Percentiles rank a stretch among this genome's conserved stretches.
Conservation (phyloP, 2,329 filamentous ascomycete genomes). For the Botrytis deweyae region DNA sequence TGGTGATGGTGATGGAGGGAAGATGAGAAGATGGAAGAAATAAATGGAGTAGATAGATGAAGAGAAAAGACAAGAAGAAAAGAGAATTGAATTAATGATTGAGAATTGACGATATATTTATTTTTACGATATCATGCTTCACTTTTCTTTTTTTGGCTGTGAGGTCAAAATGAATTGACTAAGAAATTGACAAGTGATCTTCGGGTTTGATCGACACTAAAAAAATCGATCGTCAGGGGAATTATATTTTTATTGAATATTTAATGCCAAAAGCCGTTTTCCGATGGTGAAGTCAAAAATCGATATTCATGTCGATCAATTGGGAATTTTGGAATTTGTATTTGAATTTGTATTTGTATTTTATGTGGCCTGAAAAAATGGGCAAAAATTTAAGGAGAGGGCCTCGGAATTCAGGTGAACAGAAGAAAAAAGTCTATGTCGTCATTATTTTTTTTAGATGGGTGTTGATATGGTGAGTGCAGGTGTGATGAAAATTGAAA, state of each 20-base stretch:
- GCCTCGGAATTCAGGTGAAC: too few species aligned
- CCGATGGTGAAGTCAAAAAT: background rate
- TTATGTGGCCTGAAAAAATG: too few species aligned
- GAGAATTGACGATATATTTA: background rate
- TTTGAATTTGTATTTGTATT: too few species aligned
- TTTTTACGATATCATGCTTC: background rate
- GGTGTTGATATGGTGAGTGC: background rate
- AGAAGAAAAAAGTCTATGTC: background rate
- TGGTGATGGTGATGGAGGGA: background rate
- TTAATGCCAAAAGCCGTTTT: background rate
- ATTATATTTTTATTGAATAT: background rate
- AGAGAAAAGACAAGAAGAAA: background rate
- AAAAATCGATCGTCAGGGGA: background rate
- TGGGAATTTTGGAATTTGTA: background rate
- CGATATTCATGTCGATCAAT: background rate
- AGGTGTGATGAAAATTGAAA: background rate
- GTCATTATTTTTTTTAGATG: background rate
- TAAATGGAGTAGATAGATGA: conserved; percentile 4
- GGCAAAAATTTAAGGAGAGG: too few species aligned
- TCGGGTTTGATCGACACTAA: background rate
- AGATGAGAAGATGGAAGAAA: background rate
- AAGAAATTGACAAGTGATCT: background rate
- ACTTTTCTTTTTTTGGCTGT: background rate
- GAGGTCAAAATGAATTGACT: background rate
- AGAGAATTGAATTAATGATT: conserved; percentile 10